Percentiles rank a stretch among this genome's conserved stretches.
Conservation (phyloP, 805 yeast species). For the Kazachstania bromeliacearum region DNA sequence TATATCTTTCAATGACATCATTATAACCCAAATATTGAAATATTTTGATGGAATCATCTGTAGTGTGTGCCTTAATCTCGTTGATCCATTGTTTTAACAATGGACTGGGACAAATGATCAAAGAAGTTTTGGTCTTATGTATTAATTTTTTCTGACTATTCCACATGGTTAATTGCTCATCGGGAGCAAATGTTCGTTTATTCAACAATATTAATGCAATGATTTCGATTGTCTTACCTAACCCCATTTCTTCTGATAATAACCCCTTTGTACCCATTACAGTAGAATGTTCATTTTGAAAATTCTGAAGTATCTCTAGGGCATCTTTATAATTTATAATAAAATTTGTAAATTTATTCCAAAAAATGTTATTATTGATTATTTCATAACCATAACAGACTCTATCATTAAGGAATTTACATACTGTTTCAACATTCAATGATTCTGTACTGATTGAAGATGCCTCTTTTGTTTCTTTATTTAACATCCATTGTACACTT, state of each 20-base stretch:
- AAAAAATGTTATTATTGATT: conserved; percentile 11
- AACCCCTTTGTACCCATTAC: conserved; percentile 40
- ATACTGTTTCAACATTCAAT: conserved; percentile 3
- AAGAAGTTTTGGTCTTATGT: conserved; percentile 52
- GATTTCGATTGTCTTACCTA: conserved; percentile 89
- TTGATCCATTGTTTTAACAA: conserved; percentile 79
- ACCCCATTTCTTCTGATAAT: conserved; percentile 92
- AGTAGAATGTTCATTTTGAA: conserved; percentile 3
- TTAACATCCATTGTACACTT: conserved; percentile 28
- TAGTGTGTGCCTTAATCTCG: conserved; percentile 44
- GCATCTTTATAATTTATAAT: conserved; percentile 15
- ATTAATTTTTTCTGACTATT: conserved; percentile 20
- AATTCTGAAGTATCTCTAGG: conserved; percentile 8
- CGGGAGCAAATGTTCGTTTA: conserved; percentile 34
- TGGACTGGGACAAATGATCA: conserved; percentile 80
- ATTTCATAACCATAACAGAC: conserved; percentile 25
- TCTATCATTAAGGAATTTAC: conserved; percentile 16
- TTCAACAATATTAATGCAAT: conserved; percentile 56
- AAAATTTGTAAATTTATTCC: conserved; percentile 30
- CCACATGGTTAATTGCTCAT: conserved; percentile 3
- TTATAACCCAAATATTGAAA: conserved; percentile 54
- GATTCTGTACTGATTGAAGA: conserved; percentile 1
- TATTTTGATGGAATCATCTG: conserved; percentile 39
- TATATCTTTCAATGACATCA: conserved; percentile 26
- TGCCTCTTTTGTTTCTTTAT: conserved; percentile 17